phyloP scores from a whole-genome alignment of 1,284 basidiomycete species.

The Termitomyces sp. region DNA sequence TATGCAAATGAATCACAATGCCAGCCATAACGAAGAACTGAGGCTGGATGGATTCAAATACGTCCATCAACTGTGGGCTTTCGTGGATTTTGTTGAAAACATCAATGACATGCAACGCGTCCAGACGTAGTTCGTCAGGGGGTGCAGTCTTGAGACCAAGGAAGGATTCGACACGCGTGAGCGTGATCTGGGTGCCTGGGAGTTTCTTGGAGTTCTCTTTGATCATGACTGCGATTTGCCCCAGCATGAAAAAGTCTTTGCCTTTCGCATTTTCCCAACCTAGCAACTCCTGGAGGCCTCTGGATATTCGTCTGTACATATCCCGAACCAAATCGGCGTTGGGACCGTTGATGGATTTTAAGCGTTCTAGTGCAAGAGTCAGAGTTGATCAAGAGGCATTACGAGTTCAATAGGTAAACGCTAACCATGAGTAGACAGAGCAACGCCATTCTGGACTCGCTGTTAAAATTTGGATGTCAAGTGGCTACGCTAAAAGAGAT shows the following conservation, averaged over 20 bases:
- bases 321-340: constrained; percentile 45
- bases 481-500: background rate
- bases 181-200: constrained; percentile 22
- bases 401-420: background rate
- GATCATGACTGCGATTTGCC: constrained; percentile 46
- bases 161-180: constrained; percentile 41
- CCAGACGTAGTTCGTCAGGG: background rate
- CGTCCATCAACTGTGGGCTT: constrained; percentile 22
- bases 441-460: constrained; percentile 68
- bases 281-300: constrained; percentile 30
- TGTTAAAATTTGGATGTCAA: constrained; percentile 20
- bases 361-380: constrained; percentile 24
- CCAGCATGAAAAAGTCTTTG: constrained; percentile 53
- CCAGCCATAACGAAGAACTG: constrained; percentile 52
- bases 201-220: constrained; percentile 25
- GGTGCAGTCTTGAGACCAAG: constrained; percentile 9
- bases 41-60: constrained; percentile 39
- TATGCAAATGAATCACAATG: constrained; percentile 42
- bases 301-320: constrained; percentile 31
- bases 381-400: background rate
- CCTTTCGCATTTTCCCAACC: constrained; percentile 52
- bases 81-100: constrained; percentile 37
- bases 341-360: constrained; percentile 50
- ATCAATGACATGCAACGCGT: constrained; percentile 32
- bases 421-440: constrained; percentile 59